Percentiles rank a stretch among this genome's conserved stretches.
These are phyloP conservation scores for Cyberlindnera samutprakarnensis DNA, from an alignment of 805 yeast species.

Conservation along the genomic window DNA sequence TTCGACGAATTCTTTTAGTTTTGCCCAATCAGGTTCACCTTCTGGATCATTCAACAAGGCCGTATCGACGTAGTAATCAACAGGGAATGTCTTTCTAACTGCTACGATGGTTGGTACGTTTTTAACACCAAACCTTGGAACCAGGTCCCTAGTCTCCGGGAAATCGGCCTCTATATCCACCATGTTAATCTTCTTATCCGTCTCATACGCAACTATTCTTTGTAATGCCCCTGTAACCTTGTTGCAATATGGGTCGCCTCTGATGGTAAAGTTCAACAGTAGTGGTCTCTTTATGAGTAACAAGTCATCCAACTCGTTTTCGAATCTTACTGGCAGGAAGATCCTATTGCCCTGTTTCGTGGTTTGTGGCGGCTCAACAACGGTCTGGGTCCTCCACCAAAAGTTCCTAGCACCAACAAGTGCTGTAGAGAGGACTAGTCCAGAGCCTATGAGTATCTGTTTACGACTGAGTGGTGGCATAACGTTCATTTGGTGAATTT, in stretches of 20 bases:
- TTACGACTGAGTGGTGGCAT: slow-evolving; percentile 12
- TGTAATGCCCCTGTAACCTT: slow-evolving; percentile 56
- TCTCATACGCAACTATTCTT: slow-evolving; percentile 38
- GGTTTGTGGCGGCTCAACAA: slow-evolving; percentile 30
- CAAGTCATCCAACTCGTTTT: slow-evolving; percentile 50
- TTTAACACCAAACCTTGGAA: slow-evolving; percentile 47
- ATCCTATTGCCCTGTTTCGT: slow-evolving; percentile 32
- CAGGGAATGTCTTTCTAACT: slow-evolving; percentile 56
- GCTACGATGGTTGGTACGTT: slow-evolving; percentile 63
- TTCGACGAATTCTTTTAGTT: slow-evolving; percentile 36
- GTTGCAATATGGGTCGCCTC: slow-evolving; percentile 58
- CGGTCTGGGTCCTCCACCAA: slow-evolving; percentile 28
- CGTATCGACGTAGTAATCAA: slow-evolving; percentile 28
- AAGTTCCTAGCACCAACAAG: slow-evolving; percentile 16
- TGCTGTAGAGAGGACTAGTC: slow-evolving; percentile 15
- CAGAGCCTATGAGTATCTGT: slow-evolving; percentile 21
- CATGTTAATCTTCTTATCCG: slow-evolving; percentile 45
- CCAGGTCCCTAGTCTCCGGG: slow-evolving; percentile 44
- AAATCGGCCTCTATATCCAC: slow-evolving; percentile 71
- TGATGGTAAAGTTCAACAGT: slow-evolving; percentile 60
- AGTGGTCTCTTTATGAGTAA: slow-evolving; percentile 49
- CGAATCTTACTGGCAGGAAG: slow-evolving; percentile 46
- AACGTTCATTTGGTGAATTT: slow-evolving; percentile 8
- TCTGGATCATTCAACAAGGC: slow-evolving; percentile 18
- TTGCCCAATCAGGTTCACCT: slow-evolving; percentile 35